Conservation (phyloP, 495 filamentous ascomycete genomes). For the Parathielavia hyrcaniae region DNA sequence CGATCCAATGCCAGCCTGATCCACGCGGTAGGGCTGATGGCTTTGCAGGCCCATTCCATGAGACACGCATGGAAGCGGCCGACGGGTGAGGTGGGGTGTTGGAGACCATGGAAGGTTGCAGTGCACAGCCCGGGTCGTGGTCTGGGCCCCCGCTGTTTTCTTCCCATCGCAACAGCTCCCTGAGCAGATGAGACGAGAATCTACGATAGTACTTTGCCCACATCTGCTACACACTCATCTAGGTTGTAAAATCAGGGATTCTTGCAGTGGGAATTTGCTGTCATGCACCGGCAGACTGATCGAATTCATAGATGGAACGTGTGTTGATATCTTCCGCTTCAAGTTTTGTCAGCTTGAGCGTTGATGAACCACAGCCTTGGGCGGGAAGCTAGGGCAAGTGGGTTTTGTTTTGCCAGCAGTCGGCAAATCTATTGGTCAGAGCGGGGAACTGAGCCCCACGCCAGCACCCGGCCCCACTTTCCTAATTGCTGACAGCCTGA, state of each 20-base stretch:
- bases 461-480: neutral
- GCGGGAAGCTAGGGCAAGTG: neutral
- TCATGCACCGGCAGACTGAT: neutral
- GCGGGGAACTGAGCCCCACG: neutral
- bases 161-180: constrained; percentile 2
- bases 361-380: constrained; percentile 22
- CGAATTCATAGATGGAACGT: too few relatives aligned
- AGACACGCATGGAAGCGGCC: neutral
- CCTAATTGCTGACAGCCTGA: constrained; percentile 7
- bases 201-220: neutral
- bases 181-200: constrained; percentile 1
- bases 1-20: neutral
- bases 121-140: constrained; percentile 4
- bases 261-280: neutral
- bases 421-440: neutral
- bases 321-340: too few relatives aligned
- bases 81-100: neutral
- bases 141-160: neutral
- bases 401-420: neutral
- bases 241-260: too few relatives aligned
- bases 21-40: constrained; percentile 7
- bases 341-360: too few relatives aligned
- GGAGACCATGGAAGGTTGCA: constrained; percentile 1
- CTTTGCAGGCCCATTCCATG: neutral
- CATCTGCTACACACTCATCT: neutral